These are phyloP conservation scores for Entomortierella beljakovae DNA, from an alignment of 192 early-diverging fungal species.

Conservation along the genomic window DNA sequence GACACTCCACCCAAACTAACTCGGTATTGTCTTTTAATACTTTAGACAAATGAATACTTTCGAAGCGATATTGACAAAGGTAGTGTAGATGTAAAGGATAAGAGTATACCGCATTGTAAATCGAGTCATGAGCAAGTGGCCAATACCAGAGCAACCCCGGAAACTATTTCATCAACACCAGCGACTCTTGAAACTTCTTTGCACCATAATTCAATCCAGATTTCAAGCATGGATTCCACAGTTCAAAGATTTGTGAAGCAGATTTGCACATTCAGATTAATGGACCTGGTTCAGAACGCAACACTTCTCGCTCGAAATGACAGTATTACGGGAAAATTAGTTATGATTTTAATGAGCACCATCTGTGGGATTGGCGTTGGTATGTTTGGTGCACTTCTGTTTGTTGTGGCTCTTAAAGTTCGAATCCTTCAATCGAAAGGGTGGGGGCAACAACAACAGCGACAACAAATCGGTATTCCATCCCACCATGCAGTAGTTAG, in stretches of 20 bases:
- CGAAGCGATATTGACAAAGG: too few species aligned
- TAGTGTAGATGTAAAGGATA: too few species aligned
- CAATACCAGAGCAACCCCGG: too few species aligned
- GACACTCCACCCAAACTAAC: too few species aligned
- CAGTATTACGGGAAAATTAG: constrained; percentile 26
- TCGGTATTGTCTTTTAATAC: too few species aligned
- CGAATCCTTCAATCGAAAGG: constrained; percentile 29
- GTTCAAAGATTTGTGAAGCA: constrained; percentile 6
- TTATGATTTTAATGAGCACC: constrained; percentile 45
- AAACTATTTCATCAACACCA: too few species aligned
- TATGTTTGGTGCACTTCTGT: constrained; percentile 40
- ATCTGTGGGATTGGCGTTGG: constrained; percentile 25
- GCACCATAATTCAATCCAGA: too few species aligned
- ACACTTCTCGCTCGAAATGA: constrained; percentile 19
- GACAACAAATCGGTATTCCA: too few species aligned
- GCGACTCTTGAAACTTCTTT: too few species aligned
- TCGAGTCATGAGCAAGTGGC: too few species aligned
- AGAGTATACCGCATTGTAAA: too few species aligned
- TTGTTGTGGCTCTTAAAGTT: constrained; percentile 45
- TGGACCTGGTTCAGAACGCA: constrained; percentile 19
- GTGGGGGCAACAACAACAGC: background rate
- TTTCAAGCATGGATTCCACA: background rate
- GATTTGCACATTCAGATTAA: constrained; percentile 18
- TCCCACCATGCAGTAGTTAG: background rate
- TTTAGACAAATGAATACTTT: too few species aligned